These are phyloP conservation scores for Candida silvicultrix DNA, from an alignment of 805 yeast species.

Conservation along the genomic window DNA sequence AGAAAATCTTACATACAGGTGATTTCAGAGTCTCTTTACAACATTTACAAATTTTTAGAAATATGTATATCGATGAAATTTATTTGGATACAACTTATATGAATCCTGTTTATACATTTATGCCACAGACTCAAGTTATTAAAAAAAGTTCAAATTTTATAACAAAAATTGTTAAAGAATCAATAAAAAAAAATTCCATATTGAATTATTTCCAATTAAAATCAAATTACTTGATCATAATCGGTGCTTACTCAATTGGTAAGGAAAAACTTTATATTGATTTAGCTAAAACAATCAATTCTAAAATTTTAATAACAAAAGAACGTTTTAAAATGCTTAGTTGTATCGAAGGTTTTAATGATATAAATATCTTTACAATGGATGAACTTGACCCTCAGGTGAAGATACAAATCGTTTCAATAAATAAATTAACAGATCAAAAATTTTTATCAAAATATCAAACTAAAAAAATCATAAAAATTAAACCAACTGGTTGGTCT, in stretches of 20 bases:
- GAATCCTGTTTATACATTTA: slow-evolving; percentile 68
- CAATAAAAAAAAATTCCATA: slow-evolving; percentile 21
- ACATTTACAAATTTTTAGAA: slow-evolving; percentile 25
- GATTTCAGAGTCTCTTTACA: slow-evolving; percentile 71
- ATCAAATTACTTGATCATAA: slow-evolving; percentile 45
- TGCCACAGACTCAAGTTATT: slow-evolving; percentile 68
- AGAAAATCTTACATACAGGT: slow-evolving; percentile 73
- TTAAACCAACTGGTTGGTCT: slow-evolving; percentile 92
- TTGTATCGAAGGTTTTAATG: slow-evolving; percentile 2
- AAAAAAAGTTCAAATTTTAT: slow-evolving; percentile 51
- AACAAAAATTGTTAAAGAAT: slow-evolving; percentile 27
- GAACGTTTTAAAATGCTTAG: slow-evolving; percentile 21
- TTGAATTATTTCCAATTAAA: slow-evolving; percentile 28
- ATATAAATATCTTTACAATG: slow-evolving; percentile 1
- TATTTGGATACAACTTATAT: slow-evolving; percentile 91
- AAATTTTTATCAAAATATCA: slow-evolving; percentile 21
- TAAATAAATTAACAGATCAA: slow-evolving; percentile 44
- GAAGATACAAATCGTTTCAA: slow-evolving; percentile 68
- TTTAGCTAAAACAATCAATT: slow-evolving; percentile 43
- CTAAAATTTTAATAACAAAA: slow-evolving; percentile 45
- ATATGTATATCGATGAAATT: slow-evolving; percentile 43
- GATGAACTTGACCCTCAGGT: slow-evolving; percentile 5
- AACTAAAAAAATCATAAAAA: slow-evolving; percentile 44
- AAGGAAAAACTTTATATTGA: slow-evolving; percentile 79
- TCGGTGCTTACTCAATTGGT: slow-evolving; percentile 91